Evolutionary conservation across 768 basidiomycete genomes (phyloP), one percentile per base, ranked within the genome.

Genomic region (Tricholoma furcatifolium): DNA sequence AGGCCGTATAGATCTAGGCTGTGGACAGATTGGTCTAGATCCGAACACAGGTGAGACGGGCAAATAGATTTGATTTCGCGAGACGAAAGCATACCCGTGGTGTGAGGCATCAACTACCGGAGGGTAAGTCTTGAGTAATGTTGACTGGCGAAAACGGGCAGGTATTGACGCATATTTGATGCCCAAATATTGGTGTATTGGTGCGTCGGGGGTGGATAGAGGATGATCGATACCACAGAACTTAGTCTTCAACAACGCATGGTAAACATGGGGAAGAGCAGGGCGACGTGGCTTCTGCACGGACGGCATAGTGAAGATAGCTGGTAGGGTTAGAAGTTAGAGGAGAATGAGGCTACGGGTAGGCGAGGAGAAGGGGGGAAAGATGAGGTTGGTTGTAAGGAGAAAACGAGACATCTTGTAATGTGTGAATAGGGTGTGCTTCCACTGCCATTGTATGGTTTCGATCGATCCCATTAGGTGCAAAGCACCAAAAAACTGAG

Each of bases 131-230:
- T 78, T 77, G 61, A 71, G 79, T 27, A 90, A 72, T 53, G 73
- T 75, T 1, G 89, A 90, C 67, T 87, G 87, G 48, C 87, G 82
- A 63, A 91, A 91, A 43, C 89, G 85, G 34, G 81, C 83, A 21
- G 87, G 86, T 12, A 90, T 75, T 18, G 74, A 74, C 20, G 86
- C 89, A 59, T 90, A 91, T 71, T 88, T 88, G 62, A 91, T 84
- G 35, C 89, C 89, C 18, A 82, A 79, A 60, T 82, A 91, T 62
- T 90, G 88, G 60, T 86, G 82, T 55, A 91, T 74, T 11, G 74
- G 77, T 0, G 70, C 63, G 43, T 79, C 78, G 21, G 73, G 66
- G 0, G 83, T 78, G 4, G 88, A 89, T 24, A 81, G 55, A 8
- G 77, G 57, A 64, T 90, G 88, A 31, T 81, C 74, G 41, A 85